Conservation (phyloP, 306 rosid genomes). For the Inga laurina region DNA sequence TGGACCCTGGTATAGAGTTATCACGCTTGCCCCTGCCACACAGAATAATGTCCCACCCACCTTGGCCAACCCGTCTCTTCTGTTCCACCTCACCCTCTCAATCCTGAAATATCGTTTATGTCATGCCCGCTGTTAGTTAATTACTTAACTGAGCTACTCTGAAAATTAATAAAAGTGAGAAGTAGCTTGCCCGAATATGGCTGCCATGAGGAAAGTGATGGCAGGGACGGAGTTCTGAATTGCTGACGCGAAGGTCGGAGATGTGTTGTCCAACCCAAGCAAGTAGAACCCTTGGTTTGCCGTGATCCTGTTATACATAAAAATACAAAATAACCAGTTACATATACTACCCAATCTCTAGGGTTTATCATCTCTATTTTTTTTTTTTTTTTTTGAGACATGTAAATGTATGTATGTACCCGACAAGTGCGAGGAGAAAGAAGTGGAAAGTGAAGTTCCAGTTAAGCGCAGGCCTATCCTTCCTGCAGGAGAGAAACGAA, state of each 20-base stretch:
- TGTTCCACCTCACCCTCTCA: constrained; percentile 70
- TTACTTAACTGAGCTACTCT: background rate
- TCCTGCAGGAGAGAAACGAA: constrained; percentile 50
- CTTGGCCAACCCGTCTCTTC: constrained; percentile 85
- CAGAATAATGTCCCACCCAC: constrained; percentile 74
- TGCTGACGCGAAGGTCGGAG: constrained; percentile 96
- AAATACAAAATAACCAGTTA: background rate
- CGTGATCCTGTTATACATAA: constrained; percentile 65
- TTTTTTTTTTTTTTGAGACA: background rate
- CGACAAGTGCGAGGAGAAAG: constrained; percentile 87
- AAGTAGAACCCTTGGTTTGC: constrained; percentile 99
- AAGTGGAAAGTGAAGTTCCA: constrained; percentile 66
- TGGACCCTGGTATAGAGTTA: constrained; percentile 92
- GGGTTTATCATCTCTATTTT: background rate
- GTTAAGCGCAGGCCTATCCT: constrained; percentile 81
- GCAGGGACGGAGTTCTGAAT: constrained; percentile 99
- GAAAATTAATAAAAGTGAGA: background rate
- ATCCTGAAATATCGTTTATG: constrained; percentile 45
- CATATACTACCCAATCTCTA: background rate
- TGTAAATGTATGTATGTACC: constrained; percentile 47
- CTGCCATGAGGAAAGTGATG: constrained; percentile 98
- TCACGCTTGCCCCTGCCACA: constrained; percentile 89
- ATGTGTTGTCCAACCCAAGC: constrained; percentile 93
- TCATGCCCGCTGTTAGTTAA: background rate
- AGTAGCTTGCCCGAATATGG: constrained; percentile 56